Conservation (phyloP, 2,329 filamentous ascomycete species). For the Ustulina deusta region DNA sequence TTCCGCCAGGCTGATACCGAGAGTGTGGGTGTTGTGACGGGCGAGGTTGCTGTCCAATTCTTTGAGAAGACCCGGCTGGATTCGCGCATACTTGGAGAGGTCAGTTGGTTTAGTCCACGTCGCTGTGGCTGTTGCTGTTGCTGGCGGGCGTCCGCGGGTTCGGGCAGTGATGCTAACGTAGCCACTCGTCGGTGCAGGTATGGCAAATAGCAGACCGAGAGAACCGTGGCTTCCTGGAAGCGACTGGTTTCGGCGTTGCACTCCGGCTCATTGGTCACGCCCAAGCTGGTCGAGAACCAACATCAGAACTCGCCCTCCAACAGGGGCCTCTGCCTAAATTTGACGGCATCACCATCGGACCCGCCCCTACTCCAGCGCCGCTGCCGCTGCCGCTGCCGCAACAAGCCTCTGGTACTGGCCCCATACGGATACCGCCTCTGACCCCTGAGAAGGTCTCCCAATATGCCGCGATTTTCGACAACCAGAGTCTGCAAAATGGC, state of each 20-base stretch:
- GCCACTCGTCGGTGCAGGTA: slow-evolving; percentile 71
- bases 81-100: slow-evolving; percentile 87
- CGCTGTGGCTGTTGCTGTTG: background rate
- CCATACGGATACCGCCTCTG: slow-evolving; percentile 88
- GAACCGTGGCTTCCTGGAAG: slow-evolving; percentile 93
- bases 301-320: slow-evolving; percentile 83
- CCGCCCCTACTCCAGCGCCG: slow-evolving; percentile 61
- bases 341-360: slow-evolving; percentile 73
- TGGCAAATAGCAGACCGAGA: slow-evolving; percentile 99
- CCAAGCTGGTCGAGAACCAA: slow-evolving; percentile 86
- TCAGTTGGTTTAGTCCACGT: slow-evolving; percentile 57
- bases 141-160: background rate
- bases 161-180: slow-evolving; percentile 46
- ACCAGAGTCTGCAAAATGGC: slow-evolving; percentile 81
- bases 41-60: slow-evolving; percentile 95
- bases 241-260: slow-evolving; percentile 91
- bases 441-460: slow-evolving; percentile 89
- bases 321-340: slow-evolving; percentile 93
- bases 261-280: slow-evolving; percentile 95
- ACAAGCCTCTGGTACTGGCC: slow-evolving; percentile 71
- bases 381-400: slow-evolving; percentile 66
- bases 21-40: slow-evolving; percentile 91
- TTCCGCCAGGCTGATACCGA: slow-evolving; percentile 95
- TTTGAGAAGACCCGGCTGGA: slow-evolving; percentile 95
- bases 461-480: slow-evolving; percentile 90